phyloP scores from a whole-genome alignment of 2,329 filamentous ascomycete species.

The Xylaria sp. region DNA sequence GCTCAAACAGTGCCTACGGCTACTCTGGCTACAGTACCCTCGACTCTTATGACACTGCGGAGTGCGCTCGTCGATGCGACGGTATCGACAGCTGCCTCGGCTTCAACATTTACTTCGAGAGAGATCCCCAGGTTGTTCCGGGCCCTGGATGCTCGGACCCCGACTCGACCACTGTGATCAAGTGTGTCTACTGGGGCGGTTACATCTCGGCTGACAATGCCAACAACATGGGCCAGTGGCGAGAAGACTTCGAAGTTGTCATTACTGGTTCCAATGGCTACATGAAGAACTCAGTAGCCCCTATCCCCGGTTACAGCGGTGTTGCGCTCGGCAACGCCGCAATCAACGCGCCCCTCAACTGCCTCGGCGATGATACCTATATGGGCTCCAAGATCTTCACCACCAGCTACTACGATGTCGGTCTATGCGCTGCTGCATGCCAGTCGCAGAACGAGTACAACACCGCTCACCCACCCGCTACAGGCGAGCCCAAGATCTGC shows the following conservation, averaged over 20 bases:
- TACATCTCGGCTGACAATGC: slow-evolving; percentile 42
- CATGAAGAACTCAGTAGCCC: slow-evolving; percentile 40
- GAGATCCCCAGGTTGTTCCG: slow-evolving; percentile 45
- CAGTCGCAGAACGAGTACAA: slow-evolving; percentile 47
- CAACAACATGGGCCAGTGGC: slow-evolving; percentile 41
- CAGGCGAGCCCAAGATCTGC: slow-evolving; percentile 44
- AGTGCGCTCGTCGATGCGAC: slow-evolving; percentile 44
- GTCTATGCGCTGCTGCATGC: slow-evolving; percentile 48
- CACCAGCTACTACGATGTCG: slow-evolving; percentile 44
- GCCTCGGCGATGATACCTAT: slow-evolving; percentile 45
- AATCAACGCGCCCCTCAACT: slow-evolving; percentile 47
- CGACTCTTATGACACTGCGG: slow-evolving; percentile 41
- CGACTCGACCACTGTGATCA: slow-evolving; percentile 44
- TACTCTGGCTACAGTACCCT: slow-evolving; percentile 45
- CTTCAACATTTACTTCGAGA: slow-evolving; percentile 49
- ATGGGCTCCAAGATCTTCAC: slow-evolving; percentile 49
- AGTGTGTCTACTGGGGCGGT: slow-evolving; percentile 49
- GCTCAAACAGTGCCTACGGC: slow-evolving; percentile 49
- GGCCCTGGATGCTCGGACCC: slow-evolving; percentile 40
- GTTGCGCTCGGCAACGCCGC: slow-evolving; percentile 43
- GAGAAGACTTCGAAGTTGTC: slow-evolving; percentile 49
- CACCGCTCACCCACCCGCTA: slow-evolving; percentile 39
- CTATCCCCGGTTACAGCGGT: slow-evolving; percentile 42
- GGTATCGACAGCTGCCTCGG: slow-evolving; percentile 41
- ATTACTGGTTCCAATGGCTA: slow-evolving; percentile 58